phyloP scores from a whole-genome alignment of 495 filamentous ascomycete species.

The Cercophora scortea region DNA sequence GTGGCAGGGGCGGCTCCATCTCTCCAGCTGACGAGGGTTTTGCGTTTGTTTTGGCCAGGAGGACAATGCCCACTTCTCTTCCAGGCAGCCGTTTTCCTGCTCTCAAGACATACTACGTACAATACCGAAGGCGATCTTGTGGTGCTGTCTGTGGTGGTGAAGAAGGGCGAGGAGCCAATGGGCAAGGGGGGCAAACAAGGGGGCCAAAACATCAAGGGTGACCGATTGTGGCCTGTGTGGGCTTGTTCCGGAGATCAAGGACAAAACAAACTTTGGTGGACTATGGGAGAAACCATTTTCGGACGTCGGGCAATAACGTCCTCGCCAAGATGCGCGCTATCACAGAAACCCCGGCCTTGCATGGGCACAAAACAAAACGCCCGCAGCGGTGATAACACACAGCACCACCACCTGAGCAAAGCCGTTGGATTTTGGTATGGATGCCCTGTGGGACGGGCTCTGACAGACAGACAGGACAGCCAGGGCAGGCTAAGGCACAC shows the following conservation, averaged over 20 bases:
- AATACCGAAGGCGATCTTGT: not conserved
- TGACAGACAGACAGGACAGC: no score
- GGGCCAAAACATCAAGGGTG: not conserved
- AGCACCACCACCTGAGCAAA: no score
- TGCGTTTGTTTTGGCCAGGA: constrained; percentile 1
- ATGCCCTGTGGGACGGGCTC: no score
- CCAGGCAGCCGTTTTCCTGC: no score
- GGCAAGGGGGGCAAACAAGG: not conserved
- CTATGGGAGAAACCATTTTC: not conserved
- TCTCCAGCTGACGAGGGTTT: not conserved
- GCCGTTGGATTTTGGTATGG: no score
- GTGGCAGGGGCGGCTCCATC: not conserved
- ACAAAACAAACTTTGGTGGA: not conserved
- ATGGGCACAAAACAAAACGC: not conserved
- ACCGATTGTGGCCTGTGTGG: not conserved
- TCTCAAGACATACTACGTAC: not conserved
- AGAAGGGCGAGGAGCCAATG: not conserved
- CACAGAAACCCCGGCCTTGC: not conserved
- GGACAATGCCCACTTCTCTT: not conserved
- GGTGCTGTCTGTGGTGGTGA: not conserved
- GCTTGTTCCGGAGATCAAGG: not conserved
- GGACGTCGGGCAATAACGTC: not conserved
- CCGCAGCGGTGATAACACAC: no score
- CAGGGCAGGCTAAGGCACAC: no score
- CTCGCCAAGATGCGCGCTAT: not conserved